Base-by-base conservation (phyloP, 345 rosid genomes). In the Hibiscus mutabilis region DNA sequence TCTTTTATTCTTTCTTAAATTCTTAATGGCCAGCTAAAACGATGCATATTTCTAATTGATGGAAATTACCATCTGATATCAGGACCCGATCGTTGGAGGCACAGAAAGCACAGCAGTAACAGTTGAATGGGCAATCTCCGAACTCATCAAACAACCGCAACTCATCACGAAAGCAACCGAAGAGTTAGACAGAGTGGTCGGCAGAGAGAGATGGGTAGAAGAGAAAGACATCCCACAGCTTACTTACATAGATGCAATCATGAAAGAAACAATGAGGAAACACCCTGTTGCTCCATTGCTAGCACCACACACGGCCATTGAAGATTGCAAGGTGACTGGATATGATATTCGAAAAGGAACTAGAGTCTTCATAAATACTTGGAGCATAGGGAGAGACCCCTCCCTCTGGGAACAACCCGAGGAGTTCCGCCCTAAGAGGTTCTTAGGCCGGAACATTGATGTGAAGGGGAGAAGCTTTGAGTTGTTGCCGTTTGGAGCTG, bases 401-500 rank as follows among this genome's bases (percentile, higher is more conserved):
- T 46, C 51, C 51, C 16, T 2, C 16, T 46, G 51, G 51, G 51
- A 46, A 46, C 51, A 46, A 46, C 51, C 51, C n/a, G 51, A 46
- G 5, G 51, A 46, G 51, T 82, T 82, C 52, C 47, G 61, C 0
- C 82, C 84, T 0, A 80, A 82, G 31, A 76, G 82, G 72, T 82
- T 82, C 47, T 5, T 78, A 0, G 77, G 27, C 5, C 66, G 46
- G 53, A 55, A n/a, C 2, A 46, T 46, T 15, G 51, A 46, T 2
- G n/a, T 46, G 6, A 46, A 46, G 51, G 51, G 51, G 16, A 0
- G 1, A 46, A 46, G 16, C 16, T 82, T 79, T 49, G 74, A 67
- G 80, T n/a, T 78, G 61, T 44, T 82, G 67, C 82, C 84, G 1
- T 82, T 82, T 24, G 84, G 51, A 2, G 14, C 51, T 15, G 51